These are phyloP conservation scores for Vararia minispora DNA, from an alignment of 768 basidiomycete species.

Conservation along the genomic window DNA sequence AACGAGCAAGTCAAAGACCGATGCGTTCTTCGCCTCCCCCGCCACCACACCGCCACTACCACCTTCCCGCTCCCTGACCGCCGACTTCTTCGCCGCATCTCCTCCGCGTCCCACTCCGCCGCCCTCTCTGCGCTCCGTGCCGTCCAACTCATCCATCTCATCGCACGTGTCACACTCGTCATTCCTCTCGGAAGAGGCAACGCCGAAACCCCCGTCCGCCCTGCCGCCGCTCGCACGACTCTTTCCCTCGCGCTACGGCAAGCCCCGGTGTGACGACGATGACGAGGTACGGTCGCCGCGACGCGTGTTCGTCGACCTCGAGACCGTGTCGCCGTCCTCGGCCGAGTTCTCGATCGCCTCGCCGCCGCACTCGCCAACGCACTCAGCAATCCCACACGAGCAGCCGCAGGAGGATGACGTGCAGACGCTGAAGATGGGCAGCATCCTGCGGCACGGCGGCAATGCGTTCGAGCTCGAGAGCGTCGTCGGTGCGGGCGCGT, in stretches of 20 bases:
- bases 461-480: slow-evolving; percentile 35
- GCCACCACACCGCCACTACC: background rate
- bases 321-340: too few relatives aligned
- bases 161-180: slow-evolving; percentile 8
- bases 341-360: slow-evolving; percentile 5
- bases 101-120: slow-evolving; percentile 9
- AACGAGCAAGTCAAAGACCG: slow-evolving; percentile 12
- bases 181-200: slow-evolving; percentile 5
- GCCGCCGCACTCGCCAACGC: background rate
- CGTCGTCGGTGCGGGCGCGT: slow-evolving; percentile 59
- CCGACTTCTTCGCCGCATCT: slow-evolving; percentile 9
- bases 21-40: slow-evolving; percentile 12
- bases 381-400: background rate
- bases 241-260: slow-evolving; percentile 12
- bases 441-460: slow-evolving; percentile 5
- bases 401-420: background rate
- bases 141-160: slow-evolving; percentile 9
- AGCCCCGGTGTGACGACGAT: slow-evolving; percentile 3
- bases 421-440: slow-evolving; percentile 2
- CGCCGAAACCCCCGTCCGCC: slow-evolving; percentile 5
- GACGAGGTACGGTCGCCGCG: background rate
- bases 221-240: slow-evolving; percentile 10
- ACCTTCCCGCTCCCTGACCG: slow-evolving; percentile 8
- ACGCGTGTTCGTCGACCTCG: slow-evolving; percentile 10
- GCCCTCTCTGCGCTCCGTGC: slow-evolving; percentile 12